Percentiles rank a stretch among this genome's conserved stretches.
These are phyloP conservation scores for Ceratocystis huliohia DNA, from an alignment of 2,329 filamentous ascomycete species.

Conservation along the genomic window DNA sequence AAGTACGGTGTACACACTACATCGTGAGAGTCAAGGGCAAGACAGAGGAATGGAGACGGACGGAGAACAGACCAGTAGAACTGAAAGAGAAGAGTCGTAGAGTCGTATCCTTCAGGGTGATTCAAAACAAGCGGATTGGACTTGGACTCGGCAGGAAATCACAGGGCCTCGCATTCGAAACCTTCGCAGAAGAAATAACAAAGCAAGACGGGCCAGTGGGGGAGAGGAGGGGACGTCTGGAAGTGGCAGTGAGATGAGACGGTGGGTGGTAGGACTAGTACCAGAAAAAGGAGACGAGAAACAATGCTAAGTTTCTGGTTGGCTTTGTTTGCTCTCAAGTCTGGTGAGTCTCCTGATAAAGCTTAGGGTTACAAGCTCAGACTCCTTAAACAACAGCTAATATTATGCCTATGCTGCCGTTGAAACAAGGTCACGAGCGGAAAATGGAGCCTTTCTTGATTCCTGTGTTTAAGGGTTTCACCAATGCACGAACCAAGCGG, in stretches of 20 bases:
- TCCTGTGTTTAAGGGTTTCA: neutral
- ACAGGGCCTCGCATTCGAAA: neutral
- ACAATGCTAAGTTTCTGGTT: neutral
- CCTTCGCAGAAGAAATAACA: neutral
- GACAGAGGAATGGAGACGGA: neutral
- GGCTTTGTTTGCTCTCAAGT: neutral
- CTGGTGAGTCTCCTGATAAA: neutral
- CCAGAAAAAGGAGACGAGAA: neutral
- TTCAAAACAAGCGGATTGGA: neutral
- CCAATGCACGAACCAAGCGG: neutral
- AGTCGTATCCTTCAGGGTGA: neutral
- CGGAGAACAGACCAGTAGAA: no score
- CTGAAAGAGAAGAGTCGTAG: neutral
- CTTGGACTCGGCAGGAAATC: neutral
- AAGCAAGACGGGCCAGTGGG: neutral
- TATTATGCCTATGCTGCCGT: neutral
- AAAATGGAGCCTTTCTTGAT: neutral
- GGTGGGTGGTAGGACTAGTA: neutral
- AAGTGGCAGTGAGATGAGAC: neutral
- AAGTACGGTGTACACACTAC: no score
- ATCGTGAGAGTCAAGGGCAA: neutral
- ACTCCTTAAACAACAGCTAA: neutral
- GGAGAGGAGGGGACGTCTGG: neutral
- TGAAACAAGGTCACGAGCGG: neutral
- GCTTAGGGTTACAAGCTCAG: neutral